Conservation (phyloP, 805 yeast genomes). For the Suhomyces sp. region DNA sequence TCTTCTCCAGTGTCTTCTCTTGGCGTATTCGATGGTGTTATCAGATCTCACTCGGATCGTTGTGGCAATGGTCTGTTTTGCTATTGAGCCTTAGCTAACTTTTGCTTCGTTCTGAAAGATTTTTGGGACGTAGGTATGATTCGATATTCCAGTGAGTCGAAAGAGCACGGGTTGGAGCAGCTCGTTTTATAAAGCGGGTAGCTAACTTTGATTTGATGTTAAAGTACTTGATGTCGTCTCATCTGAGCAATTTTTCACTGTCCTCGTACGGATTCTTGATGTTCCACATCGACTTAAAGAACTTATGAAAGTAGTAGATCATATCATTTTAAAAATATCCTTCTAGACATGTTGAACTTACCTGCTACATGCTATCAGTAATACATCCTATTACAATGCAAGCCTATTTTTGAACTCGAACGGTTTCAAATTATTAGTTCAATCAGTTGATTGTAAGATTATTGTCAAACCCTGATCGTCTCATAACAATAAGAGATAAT, state of each 20-base stretch:
- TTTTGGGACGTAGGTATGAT: conserved; percentile 69
- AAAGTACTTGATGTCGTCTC: not conserved
- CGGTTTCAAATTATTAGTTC: too few species aligned
- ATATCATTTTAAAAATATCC: too few species aligned
- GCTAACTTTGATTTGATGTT: not conserved
- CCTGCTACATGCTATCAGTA: too few species aligned
- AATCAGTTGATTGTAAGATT: too few species aligned
- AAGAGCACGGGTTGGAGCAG: not conserved
- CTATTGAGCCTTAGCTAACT: conserved; percentile 97
- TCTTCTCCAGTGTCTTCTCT: conserved; percentile 99
- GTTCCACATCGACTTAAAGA: too few species aligned
- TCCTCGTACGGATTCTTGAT: not conserved
- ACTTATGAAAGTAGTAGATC: too few species aligned
- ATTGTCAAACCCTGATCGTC: too few species aligned
- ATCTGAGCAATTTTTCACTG: not conserved
- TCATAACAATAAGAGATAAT: too few species aligned
- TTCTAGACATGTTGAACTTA: too few species aligned
- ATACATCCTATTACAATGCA: too few species aligned
- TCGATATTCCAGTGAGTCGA: not conserved
- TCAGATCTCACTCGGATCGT: conserved; percentile 97
- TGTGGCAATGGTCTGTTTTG: conserved; percentile 99
- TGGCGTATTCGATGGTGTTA: conserved; percentile 97
- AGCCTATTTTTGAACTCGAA: too few species aligned
- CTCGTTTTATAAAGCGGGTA: not conserved
- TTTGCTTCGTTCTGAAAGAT: conserved; percentile 95